phyloP scores from a whole-genome alignment of 2,329 filamentous ascomycete species.

The Epicoccum sorghinum region DNA sequence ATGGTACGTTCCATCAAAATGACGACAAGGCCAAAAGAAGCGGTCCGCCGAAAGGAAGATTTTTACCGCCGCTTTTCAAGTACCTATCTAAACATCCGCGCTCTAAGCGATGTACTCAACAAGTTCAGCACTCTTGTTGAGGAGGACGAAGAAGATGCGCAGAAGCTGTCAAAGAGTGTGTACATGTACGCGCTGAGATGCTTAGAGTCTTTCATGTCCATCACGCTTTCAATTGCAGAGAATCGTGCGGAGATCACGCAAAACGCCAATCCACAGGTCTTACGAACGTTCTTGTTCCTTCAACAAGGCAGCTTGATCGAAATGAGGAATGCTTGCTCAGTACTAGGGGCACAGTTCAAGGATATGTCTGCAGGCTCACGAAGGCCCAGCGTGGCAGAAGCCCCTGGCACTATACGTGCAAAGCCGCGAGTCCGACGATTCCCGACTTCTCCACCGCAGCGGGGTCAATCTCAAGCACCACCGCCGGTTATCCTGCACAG shows the following conservation, averaged over 20 bases:
- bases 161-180: conserved; percentile 43
- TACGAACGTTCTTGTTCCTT: conserved; percentile 64
- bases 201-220: conserved; percentile 45
- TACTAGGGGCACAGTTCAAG: conserved; percentile 53
- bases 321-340: conserved; percentile 63
- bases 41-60: conserved; percentile 42
- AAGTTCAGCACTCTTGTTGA: conserved; percentile 56
- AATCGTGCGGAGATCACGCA: conserved; percentile 57
- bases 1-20: conserved; percentile 46
- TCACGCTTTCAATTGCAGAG: conserved; percentile 46
- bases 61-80: conserved; percentile 63
- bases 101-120: conserved; percentile 61
- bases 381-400: conserved; percentile 29
- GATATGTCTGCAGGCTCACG: conserved; percentile 29
- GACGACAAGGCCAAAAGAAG: conserved; percentile 53
- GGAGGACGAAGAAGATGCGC: conserved; percentile 57
- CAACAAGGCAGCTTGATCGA: conserved; percentile 65
- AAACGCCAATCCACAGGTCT: conserved; percentile 61
- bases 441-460: conserved; percentile 43
- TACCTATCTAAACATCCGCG: conserved; percentile 62
- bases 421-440: conserved; percentile 40
- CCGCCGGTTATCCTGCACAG: conserved; percentile 53
- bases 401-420: conserved; percentile 36
- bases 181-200: conserved; percentile 44
- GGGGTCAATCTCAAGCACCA: conserved; percentile 40